phyloP scores from a whole-genome alignment of 805 yeast species.

The Wickerhamomyces kurtzmanii region DNA sequence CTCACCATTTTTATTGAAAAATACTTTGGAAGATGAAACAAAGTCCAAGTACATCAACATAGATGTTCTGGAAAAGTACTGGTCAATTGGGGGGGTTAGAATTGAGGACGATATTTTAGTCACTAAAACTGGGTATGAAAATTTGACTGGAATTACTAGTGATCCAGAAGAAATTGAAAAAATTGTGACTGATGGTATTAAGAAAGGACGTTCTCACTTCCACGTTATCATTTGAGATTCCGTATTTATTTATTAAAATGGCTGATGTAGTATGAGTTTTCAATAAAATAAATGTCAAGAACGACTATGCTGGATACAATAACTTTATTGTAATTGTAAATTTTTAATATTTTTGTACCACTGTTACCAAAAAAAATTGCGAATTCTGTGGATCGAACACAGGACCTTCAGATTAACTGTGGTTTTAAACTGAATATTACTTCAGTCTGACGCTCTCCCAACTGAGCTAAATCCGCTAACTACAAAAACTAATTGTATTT shows the following conservation, averaged over 20 bases:
- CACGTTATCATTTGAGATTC: constrained; percentile 43
- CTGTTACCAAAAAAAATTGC: constrained; percentile 24
- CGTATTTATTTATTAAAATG: no score
- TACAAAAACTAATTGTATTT: no score
- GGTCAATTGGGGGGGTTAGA: constrained; percentile 94
- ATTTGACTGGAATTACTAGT: constrained; percentile 72
- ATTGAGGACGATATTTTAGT: constrained; percentile 89
- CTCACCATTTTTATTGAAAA: constrained; percentile 69
- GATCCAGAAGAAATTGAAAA: constrained; percentile 76
- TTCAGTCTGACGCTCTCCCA: no score
- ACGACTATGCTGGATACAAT: no score
- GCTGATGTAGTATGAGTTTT: no score
- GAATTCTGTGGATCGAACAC: constrained; percentile 61
- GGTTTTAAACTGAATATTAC: no score
- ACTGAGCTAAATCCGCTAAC: no score
- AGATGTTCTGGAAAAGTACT: constrained; percentile 63
- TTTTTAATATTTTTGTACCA: no score
- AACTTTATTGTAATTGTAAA: no score
- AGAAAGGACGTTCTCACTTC: constrained; percentile 52
- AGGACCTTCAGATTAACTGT: constrained; percentile 66
- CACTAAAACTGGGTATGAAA: constrained; percentile 68
- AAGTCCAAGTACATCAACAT: constrained; percentile 36
- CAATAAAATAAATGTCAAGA: no score
- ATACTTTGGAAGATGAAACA: constrained; percentile 36
- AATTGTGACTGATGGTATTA: constrained; percentile 64